These are phyloP conservation scores for Epichloe hybrida DNA, from an alignment of 2,329 filamentous ascomycete species.

Conservation along the genomic window DNA sequence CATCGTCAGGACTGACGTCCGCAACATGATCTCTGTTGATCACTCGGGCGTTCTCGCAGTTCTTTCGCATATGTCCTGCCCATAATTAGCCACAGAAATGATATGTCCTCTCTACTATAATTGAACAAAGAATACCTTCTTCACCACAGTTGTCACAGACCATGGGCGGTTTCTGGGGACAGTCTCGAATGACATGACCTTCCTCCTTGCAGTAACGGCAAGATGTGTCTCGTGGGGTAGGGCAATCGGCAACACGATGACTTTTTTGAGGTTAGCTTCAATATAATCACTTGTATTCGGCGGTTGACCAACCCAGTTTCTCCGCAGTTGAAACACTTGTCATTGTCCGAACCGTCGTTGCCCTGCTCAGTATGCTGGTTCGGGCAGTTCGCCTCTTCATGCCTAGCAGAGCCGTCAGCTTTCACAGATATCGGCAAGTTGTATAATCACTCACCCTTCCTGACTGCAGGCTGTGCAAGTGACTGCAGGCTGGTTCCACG, in stretches of 20 bases:
- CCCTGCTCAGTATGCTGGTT: slow-evolving; percentile 3
- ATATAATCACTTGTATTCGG: neutral
- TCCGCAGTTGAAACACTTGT: slow-evolving; percentile 25
- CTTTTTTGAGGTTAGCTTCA: slow-evolving; percentile 9
- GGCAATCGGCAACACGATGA: slow-evolving; percentile 22
- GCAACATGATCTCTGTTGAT: slow-evolving; percentile 39
- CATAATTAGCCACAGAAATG: slow-evolving; percentile 5
- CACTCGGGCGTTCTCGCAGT: slow-evolving; percentile 47
- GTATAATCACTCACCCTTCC: slow-evolving; percentile 4
- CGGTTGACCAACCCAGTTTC: slow-evolving; percentile 18
- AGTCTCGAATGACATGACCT: slow-evolving; percentile 46
- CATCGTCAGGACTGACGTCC: slow-evolving; percentile 36
- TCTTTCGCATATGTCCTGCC: slow-evolving; percentile 38
- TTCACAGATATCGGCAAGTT: neutral
- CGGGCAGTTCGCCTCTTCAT: slow-evolving; percentile 5
- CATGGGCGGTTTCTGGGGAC: slow-evolving; percentile 42
- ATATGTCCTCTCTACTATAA: neutral
- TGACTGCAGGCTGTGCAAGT: slow-evolving; percentile 4
- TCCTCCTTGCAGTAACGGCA: slow-evolving; percentile 35
- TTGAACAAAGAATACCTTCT: slow-evolving; percentile 29
- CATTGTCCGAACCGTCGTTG: slow-evolving; percentile 8
- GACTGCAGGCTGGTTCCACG: slow-evolving; percentile 2
- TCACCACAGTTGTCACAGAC: slow-evolving; percentile 49
- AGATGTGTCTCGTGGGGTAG: slow-evolving; percentile 17
- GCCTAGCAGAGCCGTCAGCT: slow-evolving; percentile 1